Percentiles rank a stretch among this genome's conserved stretches.
Conservation (phyloP, 257 asterid genomes). For the Solanum sparsipilum region DNA sequence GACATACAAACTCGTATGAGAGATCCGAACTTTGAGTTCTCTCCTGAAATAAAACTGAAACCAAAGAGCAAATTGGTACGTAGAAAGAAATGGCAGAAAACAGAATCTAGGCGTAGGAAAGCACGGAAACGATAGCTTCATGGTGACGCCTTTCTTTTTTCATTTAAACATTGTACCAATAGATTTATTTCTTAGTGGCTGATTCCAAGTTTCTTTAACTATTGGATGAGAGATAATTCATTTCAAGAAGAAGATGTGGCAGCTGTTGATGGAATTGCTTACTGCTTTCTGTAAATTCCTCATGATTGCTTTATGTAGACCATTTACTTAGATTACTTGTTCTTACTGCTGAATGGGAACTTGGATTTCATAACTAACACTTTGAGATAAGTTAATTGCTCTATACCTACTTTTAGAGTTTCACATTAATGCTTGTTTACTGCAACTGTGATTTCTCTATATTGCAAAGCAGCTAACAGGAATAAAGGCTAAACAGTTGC, state of each 20-base stretch:
- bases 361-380: neutral
- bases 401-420: neutral
- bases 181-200: neutral
- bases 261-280: neutral
- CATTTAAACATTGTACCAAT: neutral
- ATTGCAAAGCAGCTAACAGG: neutral
- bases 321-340: neutral
- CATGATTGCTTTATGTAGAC: neutral
- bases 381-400: neutral
- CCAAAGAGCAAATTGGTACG: conserved; percentile 78
- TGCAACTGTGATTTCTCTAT: neutral
- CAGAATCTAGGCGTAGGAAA: conserved; percentile 76
- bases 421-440: neutral
- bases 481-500: neutral
- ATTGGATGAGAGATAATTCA: neutral
- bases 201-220: neutral
- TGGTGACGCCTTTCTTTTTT: neutral
- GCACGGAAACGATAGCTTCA: conserved; percentile 54
- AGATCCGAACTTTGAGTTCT: conserved; percentile 79
- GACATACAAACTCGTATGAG: conserved; percentile 90
- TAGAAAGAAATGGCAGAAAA: conserved; percentile 74
- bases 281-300: neutral
- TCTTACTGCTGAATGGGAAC: neutral
- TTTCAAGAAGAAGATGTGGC: neutral
- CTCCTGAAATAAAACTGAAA: conserved; percentile 74